A percentile compares a stretch with the other conserved stretches of the same genome.
phyloP scores from a whole-genome alignment of 164 flowering plant species.

The Saururus chinensis region DNA sequence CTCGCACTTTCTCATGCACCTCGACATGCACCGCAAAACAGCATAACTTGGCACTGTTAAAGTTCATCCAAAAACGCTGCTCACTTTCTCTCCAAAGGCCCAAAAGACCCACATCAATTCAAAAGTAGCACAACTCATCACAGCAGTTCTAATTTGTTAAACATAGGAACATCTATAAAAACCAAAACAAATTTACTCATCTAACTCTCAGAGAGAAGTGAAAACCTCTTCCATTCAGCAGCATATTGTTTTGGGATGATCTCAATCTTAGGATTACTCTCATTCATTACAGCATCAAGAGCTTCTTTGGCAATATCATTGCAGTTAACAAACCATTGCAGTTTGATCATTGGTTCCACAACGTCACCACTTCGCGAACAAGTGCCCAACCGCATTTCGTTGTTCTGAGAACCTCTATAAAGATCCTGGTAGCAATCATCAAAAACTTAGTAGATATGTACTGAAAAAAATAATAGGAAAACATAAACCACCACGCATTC shows the following conservation, averaged over 20 bases:
- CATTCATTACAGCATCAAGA: constrained; percentile 72
- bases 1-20: no score
- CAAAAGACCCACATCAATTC: no score
- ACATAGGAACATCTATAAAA: no score
- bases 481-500: no score
- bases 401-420: constrained; percentile 58
- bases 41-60: no score
- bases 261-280: constrained; percentile 47
- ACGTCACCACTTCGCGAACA: constrained; percentile 92
- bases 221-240: constrained; percentile 91
- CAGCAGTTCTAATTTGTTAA: no score
- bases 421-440: constrained; percentile 44
- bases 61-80: no score
- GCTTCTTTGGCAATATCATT: constrained; percentile 60
- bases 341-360: constrained; percentile 91
- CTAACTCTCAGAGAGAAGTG: background rate
- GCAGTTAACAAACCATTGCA: constrained; percentile 93
- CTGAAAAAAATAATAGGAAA: background rate
- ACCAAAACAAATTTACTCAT: no score
- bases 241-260: constrained; percentile 77
- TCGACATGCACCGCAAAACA: no score
- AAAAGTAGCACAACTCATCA: no score
- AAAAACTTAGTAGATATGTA: background rate
- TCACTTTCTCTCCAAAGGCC: no score
- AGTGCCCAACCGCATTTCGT: constrained; percentile 93